Base-by-base conservation (phyloP, 2,329 filamentous ascomycete genomes). In the Pestalotiopsis fici region DNA sequence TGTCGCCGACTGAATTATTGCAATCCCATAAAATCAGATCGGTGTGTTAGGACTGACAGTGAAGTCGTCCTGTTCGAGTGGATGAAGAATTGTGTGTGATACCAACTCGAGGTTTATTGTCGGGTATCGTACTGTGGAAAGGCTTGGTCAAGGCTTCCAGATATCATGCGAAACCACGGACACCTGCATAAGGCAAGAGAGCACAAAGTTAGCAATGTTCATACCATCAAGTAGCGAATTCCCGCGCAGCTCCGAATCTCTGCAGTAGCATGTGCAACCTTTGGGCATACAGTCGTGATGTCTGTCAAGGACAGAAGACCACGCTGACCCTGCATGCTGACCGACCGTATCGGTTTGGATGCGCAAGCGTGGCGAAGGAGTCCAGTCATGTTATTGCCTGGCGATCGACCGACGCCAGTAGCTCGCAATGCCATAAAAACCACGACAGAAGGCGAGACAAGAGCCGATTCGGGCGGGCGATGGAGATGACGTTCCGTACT, bases 131-230 rank as follows among this genome's bases (percentile, higher is more conserved):
- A 18, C 12, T 21, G 57, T 31, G 27, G 18, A 31, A 31, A 31
- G 23, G 21, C 25, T 37, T 37, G 27, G 57, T 60, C 57, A 43
- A 18, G 23, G 50, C 50, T 59, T 59, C n/a, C 67, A 59, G 56
- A 65, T 72, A 72, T 68, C 71, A 74, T 68, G 68, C 71, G 69
- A 75, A 69, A 67, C 71, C 65, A 70, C 74, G 78, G 77, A 69
- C 71, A 72, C 76, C 80, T 82, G 78, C 79, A 81, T 79, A 69
- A 70, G 68, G 69, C 74, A 35, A 35, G 69, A 69, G 69, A 69
- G 68, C 65, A 69, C 69, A 72, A 65, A 71, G 74, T 80, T 73
- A 80, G 78, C 73, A 67, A 71, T 74, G 70, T 72, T 74, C 71
- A 67, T 11, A 7, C 68, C 71, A 35, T 12, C 13, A 15, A 69